Percentiles rank a stretch among this genome's conserved stretches.
These are phyloP conservation scores for Annulohypoxylon moriforme DNA, from an alignment of 495 filamentous ascomycete genomes.

Conservation along the genomic window DNA sequence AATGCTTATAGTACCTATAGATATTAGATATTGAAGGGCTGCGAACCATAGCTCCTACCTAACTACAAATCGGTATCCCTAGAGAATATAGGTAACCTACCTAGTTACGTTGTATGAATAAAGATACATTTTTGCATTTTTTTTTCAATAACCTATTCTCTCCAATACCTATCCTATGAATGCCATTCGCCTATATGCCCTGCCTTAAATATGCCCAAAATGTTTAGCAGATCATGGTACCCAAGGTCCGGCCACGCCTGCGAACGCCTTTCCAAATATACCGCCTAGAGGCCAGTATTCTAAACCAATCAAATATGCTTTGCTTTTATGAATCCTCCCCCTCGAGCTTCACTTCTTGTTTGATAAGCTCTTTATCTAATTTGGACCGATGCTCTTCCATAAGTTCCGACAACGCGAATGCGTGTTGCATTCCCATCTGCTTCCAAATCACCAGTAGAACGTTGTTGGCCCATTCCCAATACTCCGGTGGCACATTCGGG, in stretches of 20 bases:
- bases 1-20: no score
- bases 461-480: conserved; percentile 53
- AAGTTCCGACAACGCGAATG: conserved; percentile 49
- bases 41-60: no score
- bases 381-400: conserved; percentile 46
- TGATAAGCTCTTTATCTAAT: conserved; percentile 19
- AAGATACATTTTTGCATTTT: conserved; percentile 2
- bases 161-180: conserved; percentile 10
- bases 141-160: conserved; percentile 17
- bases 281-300: neutral
- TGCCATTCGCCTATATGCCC: conserved; percentile 28
- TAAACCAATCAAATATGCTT: conserved; percentile 1
- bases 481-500: conserved; percentile 52
- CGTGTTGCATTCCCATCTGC: conserved; percentile 61
- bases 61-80: neutral
- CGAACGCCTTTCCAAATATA: conserved; percentile 27
- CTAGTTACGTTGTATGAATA: neutral
- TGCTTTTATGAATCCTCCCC: conserved; percentile 20
- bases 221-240: conserved; percentile 3
- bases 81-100: no score
- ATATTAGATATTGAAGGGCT: no score
- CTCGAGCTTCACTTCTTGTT: conserved; percentile 11
- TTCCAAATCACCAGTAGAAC: conserved; percentile 55
- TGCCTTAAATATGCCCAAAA: conserved; percentile 2
- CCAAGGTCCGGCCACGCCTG: conserved; percentile 19